Base-by-base conservation (phyloP, 176 grass and related monocot genomes). In the Poa pratensis region DNA sequence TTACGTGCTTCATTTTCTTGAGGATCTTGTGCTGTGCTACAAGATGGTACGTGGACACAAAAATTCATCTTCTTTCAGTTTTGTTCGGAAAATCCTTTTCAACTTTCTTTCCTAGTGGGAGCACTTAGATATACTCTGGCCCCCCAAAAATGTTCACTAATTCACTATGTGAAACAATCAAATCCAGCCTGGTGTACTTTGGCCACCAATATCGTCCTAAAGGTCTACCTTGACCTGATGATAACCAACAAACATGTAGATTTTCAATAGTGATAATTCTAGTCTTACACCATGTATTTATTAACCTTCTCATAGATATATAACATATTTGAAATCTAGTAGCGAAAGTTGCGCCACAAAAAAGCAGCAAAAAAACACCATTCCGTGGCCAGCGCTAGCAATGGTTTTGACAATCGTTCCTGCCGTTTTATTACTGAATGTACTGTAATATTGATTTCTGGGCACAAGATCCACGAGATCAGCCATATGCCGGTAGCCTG, bases 41-140 rank as follows among this genome's bases (percentile, higher is more conserved):
- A 68, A 43, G 76, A 80, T 90, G 71, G 89, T 91, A 91, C 61
- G 89, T 91, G 81, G 85, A 87, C 84, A 71, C 32, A 70, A 73
- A 76, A 43, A 54, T 85, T 76, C 53, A 78, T 26, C 84, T 51
- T 75, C 54, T 78, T 62, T 40, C 51, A 6, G 13, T 80, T 87
- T 84, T 17, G 2, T 81, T 76, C 1, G 3, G 34, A 58, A 87
- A 84, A 24, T 17, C 4, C 15, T 50, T 53, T 80, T 67, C 13
- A 70, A 10, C 18, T 4, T 61, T 62, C 75, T 83, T 24, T 14
- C 79, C 30, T 65, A 75, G 58, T 0, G 17, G 49, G n/a, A 90
- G 48, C 26, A 51, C 46, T 32, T 51, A 69, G 58, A 13, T 67
- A 48, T 86, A 63, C 26, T 48, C 8, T 10, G 14, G 16, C 77